Evolutionary conservation across 495 filamentous ascomycete species (phyloP), one percentile per base, ranked within the genome.

Genomic region (Thermothielavioides terrestris): DNA sequence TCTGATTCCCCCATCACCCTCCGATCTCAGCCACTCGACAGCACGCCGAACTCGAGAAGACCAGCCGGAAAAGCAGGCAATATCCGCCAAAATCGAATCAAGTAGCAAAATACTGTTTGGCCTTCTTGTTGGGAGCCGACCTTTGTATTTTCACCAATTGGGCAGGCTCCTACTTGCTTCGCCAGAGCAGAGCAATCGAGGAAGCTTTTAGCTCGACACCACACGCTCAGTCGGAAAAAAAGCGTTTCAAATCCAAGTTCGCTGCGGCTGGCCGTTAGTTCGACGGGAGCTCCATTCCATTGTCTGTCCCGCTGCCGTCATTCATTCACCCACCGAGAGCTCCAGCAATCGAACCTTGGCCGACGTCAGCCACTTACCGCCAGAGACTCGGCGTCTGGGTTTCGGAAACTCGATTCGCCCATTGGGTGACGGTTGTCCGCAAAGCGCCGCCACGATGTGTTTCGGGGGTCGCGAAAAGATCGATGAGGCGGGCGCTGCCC

Each of bases 381-480:
- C 32, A 4, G 27, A 14, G n/a, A n/a, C n/a, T n/a, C n/a, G n/a
- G n/a, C n/a, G n/a, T 6, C 8, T 26, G 4, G 14, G 9, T 32
- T 14, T 25, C 12, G 21, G 2, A 7, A 15, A 15, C 6, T 6
- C 14, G 15, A 27, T 6, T 23, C 22, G 22, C 21, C 28, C 22
- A 34, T 17, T 4, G 10, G 39, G n/a, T 28, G 1, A 17, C 23
- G 6, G 9, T 42, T 42, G n/a, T 28, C 17, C 25, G 22, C 14
- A 21, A 30, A 46, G 6, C 15, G 12, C 37, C 55, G 25, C 63
- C 66, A 77, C 42, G 40, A 84, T 84, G 81, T 84, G 81, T 68
- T 82, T 84, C 58, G 80, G 80, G 31, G 65, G 65, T 39, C 69
- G 79, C 46, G 63, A 67, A 8, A 77, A 78, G 60, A 64, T 47